These are phyloP conservation scores for Penicillium sp. DNA, from an alignment of 2,329 filamentous ascomycete species.

Conservation along the genomic window DNA sequence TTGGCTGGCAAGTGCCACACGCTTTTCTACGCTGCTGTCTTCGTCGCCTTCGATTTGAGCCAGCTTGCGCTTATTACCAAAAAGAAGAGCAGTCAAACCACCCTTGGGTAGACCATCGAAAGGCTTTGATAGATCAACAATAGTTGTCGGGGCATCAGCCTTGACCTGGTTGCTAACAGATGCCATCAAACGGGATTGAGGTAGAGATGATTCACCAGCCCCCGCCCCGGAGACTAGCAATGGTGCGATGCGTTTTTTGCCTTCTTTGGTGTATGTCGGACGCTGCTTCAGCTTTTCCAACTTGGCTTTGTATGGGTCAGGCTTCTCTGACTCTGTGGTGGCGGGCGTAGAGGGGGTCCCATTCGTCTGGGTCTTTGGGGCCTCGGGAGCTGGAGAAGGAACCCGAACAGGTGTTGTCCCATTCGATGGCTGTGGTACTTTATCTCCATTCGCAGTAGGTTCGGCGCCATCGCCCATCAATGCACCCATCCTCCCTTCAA, in stretches of 20 bases:
- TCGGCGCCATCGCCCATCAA: constrained; percentile 83
- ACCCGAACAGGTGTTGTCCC: constrained; percentile 41
- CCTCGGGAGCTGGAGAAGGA: constrained; percentile 33
- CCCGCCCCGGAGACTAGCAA: constrained; percentile 87
- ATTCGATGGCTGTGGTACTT: constrained; percentile 44
- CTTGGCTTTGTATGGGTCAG: constrained; percentile 58
- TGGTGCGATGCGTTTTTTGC: constrained; percentile 92
- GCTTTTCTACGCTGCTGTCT: constrained; percentile 61
- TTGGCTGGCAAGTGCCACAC: constrained; percentile 57
- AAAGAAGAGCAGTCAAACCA: constrained; percentile 77
- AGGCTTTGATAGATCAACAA: constrained; percentile 87
- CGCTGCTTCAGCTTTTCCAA: constrained; percentile 77
- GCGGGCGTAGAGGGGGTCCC: constrained; percentile 34
- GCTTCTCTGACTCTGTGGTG: constrained; percentile 38
- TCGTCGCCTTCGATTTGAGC: constrained; percentile 72
- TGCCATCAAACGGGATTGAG: constrained; percentile 83
- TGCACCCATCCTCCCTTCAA: constrained; percentile 96
- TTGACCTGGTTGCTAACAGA: constrained; percentile 65
- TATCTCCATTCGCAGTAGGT: constrained; percentile 49
- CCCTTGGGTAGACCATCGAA: constrained; percentile 91
- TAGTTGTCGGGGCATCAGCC: constrained; percentile 73
- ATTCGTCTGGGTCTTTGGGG: constrained; percentile 38
- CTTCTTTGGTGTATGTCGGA: constrained; percentile 93
- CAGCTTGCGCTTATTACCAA: constrained; percentile 91
- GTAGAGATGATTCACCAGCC: constrained; percentile 80